phyloP scores from a whole-genome alignment of 179 eudicot genomes.

The Nepenthes alata region DNA sequence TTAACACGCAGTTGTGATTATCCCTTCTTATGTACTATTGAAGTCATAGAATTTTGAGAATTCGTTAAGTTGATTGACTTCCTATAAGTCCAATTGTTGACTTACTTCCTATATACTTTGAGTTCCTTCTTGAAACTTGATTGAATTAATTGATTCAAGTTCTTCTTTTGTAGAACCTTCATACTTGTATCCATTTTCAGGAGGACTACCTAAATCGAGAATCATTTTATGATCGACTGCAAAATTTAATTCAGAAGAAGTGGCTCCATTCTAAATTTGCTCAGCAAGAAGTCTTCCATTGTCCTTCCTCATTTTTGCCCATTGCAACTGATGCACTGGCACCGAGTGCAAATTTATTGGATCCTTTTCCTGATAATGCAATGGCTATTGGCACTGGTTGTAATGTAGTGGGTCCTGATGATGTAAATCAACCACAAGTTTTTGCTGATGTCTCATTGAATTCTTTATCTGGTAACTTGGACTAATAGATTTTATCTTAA shows the following conservation, averaged over 20 bases:
- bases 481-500: neutral
- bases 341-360: slow-evolving; percentile 8
- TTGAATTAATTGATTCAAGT: neutral
- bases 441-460: slow-evolving; percentile 8
- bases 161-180: neutral
- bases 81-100: no score
- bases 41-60: no score
- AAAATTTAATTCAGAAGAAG: slow-evolving; percentile 11
- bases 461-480: slow-evolving; percentile 12
- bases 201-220: slow-evolving; percentile 23
- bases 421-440: slow-evolving; percentile 10
- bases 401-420: slow-evolving; percentile 13
- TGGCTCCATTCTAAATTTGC: slow-evolving; percentile 10
- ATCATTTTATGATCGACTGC: slow-evolving; percentile 17
- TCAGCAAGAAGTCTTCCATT: slow-evolving; percentile 12
- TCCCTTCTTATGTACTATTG: no score
- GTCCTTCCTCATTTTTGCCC: slow-evolving; percentile 13
- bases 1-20: neutral
- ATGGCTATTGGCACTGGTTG: slow-evolving; percentile 11
- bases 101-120: neutral
- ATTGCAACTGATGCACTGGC: slow-evolving; percentile 11
- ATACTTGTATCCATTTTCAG: slow-evolving; percentile 9
- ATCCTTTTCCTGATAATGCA: slow-evolving; percentile 9
- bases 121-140: neutral
- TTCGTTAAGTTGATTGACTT: no score